Evolutionary conservation across 192 early-diverging fungal genomes (phyloP).

Genomic region (Rhizoclosmatium sp.): DNA sequence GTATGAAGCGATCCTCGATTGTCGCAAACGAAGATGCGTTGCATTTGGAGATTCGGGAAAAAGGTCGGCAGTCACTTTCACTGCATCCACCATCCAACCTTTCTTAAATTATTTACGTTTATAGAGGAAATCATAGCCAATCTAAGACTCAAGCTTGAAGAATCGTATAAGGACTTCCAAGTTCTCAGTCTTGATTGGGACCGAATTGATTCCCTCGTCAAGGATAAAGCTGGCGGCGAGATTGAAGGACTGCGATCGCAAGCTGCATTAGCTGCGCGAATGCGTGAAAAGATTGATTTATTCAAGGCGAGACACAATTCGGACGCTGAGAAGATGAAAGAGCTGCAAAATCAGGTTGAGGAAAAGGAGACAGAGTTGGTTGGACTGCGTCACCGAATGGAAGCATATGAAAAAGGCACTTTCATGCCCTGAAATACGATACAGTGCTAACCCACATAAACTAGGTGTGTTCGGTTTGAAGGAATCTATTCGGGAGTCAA

Average conservation of each 20-base stretch:
- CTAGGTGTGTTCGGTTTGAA: conserved; percentile 55
- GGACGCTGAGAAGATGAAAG: conserved; percentile 38
- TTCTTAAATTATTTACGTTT: neutral
- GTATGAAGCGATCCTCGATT: conserved; percentile 40
- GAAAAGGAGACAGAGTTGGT: conserved; percentile 55
- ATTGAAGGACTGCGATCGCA: conserved; percentile 29
- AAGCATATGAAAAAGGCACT: conserved; percentile 52
- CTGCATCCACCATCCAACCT: conserved; percentile 5
- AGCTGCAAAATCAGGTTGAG: conserved; percentile 47
- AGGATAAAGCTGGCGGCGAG: conserved; percentile 24
- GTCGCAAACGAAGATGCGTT: conserved; percentile 44
- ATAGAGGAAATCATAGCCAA: conserved; percentile 49
- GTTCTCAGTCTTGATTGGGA: conserved; percentile 63
- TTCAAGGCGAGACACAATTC: conserved; percentile 40
- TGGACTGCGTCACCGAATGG: conserved; percentile 43
- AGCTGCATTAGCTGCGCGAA: conserved; percentile 34
- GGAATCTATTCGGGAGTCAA: conserved; percentile 60
- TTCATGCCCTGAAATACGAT: neutral
- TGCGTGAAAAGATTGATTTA: conserved; percentile 50
- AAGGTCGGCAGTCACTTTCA: conserved; percentile 36
- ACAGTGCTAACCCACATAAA: neutral
- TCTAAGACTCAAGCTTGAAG: conserved; percentile 48
- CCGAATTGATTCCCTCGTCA: conserved; percentile 48
- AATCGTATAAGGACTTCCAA: conserved; percentile 59
- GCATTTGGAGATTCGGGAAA: conserved; percentile 46